phyloP scores from a whole-genome alignment of 768 basidiomycete species.

The Psilocybe cubensis region DNA sequence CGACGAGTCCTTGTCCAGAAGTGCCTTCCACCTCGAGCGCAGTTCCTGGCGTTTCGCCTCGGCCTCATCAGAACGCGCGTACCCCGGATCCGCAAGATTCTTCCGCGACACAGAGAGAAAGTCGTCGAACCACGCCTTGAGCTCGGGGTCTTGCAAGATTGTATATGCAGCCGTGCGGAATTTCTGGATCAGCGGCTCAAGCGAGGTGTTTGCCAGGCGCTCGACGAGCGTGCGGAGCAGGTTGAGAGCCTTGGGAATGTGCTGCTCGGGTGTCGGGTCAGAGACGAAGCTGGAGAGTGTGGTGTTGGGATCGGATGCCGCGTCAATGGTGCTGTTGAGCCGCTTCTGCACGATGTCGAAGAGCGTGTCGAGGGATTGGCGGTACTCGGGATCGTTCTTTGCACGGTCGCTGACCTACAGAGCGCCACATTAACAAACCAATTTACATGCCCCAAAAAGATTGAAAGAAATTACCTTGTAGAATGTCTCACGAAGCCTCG shows the following conservation, averaged over 20 bases:
- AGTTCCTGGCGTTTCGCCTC: slow-evolving; percentile 46
- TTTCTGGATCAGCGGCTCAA: slow-evolving; percentile 50
- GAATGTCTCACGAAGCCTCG: slow-evolving; percentile 53
- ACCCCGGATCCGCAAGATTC: slow-evolving; percentile 54
- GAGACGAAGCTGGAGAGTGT: slow-evolving; percentile 59
- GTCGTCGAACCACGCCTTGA: slow-evolving; percentile 59
- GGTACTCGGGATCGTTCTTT: slow-evolving; percentile 62
- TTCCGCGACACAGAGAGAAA: slow-evolving; percentile 49
- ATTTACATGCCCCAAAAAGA: background rate
- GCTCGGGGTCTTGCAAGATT: slow-evolving; percentile 53
- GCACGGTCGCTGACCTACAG: slow-evolving; percentile 65
- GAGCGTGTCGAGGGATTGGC: slow-evolving; percentile 56
- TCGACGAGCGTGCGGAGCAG: slow-evolving; percentile 50
- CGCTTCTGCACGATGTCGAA: slow-evolving; percentile 63
- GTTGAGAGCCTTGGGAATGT: slow-evolving; percentile 55
- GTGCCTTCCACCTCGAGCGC: slow-evolving; percentile 49
- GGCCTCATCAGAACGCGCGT: slow-evolving; percentile 53
- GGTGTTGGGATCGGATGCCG: slow-evolving; percentile 46
- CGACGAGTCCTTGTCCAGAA: slow-evolving; percentile 49
- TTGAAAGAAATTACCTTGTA: slow-evolving; percentile 41
- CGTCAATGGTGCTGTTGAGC: slow-evolving; percentile 53
- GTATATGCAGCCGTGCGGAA: slow-evolving; percentile 48
- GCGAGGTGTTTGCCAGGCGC: slow-evolving; percentile 54
- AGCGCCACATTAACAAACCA: background rate
- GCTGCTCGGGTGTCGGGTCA: slow-evolving; percentile 67